Evolutionary conservation across 176 grass and related monocot species (phyloP), one percentile per base, ranked within the genome.

Genomic region (Ensete glaucum): DNA sequence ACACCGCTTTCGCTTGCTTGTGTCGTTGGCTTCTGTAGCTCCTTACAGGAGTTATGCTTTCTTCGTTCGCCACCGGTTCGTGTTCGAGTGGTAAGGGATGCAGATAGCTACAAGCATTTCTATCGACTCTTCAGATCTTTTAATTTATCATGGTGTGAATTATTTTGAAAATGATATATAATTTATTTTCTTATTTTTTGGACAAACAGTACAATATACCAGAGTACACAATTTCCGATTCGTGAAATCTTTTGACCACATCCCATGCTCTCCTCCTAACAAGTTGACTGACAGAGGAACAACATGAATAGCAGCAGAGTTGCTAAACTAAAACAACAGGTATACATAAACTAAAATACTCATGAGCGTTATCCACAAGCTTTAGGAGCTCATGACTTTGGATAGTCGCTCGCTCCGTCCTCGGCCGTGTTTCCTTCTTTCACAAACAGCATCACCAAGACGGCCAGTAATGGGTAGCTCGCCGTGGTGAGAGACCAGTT

Each of bases 401-500:
- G 27, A 0, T 43, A 27, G 26, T 51, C 77, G 51, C 71, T 83
- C 14, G 79, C 53, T 34, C 69, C 84, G 1, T 89, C 84, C 49
- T 86, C 86, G 3, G 65, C 64, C 0, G 63, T 84, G 69, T 81
- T 79, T 52, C 86, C 85, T 11, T 96, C 85, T 71, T 87, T 96
- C 4, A 96, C 93, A 5, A 90, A 85, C 11, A 90, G 73, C 64
- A 88, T 80, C 74, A 96, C 78, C 79, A 96, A 10, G n/a, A 96
- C 21, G 0, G 51, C 87, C 0, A 96, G 87, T 74, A 96, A 24
- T 2, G 93, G 93, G 71, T 90, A 96, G 82, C 93, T 97, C 21
- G 88, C n/a, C 0, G 93, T 97, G 50, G 76, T 92, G 3, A 97
- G 75, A 1, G 50, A 83, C 93, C 93, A 97, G 52, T 97, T 97